Percentiles rank a stretch among this genome's conserved stretches.
Evolutionary conservation across 2,329 filamentous ascomycete species (phyloP).

Genomic region (Fonsecaea multimorphosa): DNA sequence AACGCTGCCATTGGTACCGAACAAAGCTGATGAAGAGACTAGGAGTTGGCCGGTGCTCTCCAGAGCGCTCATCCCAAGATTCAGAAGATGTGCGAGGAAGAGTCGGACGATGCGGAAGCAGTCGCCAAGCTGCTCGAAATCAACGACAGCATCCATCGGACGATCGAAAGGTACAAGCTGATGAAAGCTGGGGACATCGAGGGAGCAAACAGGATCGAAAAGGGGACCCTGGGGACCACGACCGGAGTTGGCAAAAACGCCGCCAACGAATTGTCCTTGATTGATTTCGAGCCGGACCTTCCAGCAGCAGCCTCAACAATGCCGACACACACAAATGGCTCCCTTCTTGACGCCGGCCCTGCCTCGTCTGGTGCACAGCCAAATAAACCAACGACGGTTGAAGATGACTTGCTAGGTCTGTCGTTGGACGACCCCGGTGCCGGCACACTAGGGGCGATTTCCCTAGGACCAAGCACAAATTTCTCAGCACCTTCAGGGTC

Average conservation of each 20-base stretch:
- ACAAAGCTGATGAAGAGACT: constrained; percentile 23
- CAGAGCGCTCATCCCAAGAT: constrained; percentile 98
- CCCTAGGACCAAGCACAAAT: constrained; percentile 75
- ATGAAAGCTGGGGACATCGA: constrained; percentile 94
- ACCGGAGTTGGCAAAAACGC: constrained; percentile 69
- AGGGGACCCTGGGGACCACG: constrained; percentile 74
- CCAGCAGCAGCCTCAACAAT: constrained; percentile 9
- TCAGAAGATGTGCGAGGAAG: constrained; percentile 99
- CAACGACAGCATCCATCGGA: constrained; percentile 98
- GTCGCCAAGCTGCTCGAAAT: constrained; percentile 95
- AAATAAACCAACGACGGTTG: constrained; percentile 71
- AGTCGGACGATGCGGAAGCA: constrained; percentile 94
- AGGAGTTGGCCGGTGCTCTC: constrained; percentile 86
- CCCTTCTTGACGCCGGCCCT: constrained; percentile 47
- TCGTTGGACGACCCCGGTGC: constrained; percentile 76
- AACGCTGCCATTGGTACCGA: background rate
- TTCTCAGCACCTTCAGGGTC: constrained; percentile 33
- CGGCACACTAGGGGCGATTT: constrained; percentile 79
- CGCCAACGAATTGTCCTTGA: constrained; percentile 84
- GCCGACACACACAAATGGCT: constrained; percentile 48
- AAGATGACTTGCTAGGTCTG: constrained; percentile 88
- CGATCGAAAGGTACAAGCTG: constrained; percentile 91
- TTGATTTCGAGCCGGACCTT: constrained; percentile 77
- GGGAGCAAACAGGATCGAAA: constrained; percentile 79
- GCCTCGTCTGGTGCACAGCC: constrained; percentile 51